Evolutionary conservation across 2,329 filamentous ascomycete species (phyloP).

Genomic region (Lecanicillium sp.): DNA sequence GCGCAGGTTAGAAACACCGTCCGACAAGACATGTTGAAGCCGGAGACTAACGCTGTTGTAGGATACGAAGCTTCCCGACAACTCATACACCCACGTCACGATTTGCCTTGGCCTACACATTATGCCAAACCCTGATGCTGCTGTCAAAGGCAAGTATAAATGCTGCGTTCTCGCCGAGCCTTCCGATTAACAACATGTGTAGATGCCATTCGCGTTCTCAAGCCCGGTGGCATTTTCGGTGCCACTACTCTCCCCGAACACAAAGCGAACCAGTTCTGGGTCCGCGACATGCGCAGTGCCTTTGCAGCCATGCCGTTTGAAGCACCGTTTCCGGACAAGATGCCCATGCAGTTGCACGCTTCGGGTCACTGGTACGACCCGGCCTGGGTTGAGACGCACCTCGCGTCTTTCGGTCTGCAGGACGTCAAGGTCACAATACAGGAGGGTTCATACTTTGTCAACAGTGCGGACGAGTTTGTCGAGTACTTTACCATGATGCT

Average conservation of each 20-base stretch:
- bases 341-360: constrained; percentile 34
- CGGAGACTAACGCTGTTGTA: constrained; percentile 15
- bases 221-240: constrained; percentile 33
- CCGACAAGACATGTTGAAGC: constrained; percentile 16
- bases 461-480: constrained; percentile 32
- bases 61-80: constrained; percentile 34
- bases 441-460: constrained; percentile 24
- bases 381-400: constrained; percentile 32
- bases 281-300: constrained; percentile 31
- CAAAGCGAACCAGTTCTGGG: constrained; percentile 29
- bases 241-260: constrained; percentile 31
- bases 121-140: constrained; percentile 34
- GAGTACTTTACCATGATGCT: constrained; percentile 33
- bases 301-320: constrained; percentile 36
- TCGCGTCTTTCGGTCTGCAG: constrained; percentile 30
- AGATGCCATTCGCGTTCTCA: constrained; percentile 35
- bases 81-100: constrained; percentile 38
- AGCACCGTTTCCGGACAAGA: constrained; percentile 27
- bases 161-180: background rate
- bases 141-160: constrained; percentile 25
- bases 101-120: constrained; percentile 43
- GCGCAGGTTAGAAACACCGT: no score
- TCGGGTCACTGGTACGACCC: constrained; percentile 35
- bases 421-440: constrained; percentile 31
- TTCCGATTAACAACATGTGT: background rate